Percentiles rank a stretch among this genome's conserved stretches.
phyloP scores from a whole-genome alignment of 192 early-diverging fungal genomes.

The Rhizoclosmatium globosum region DNA sequence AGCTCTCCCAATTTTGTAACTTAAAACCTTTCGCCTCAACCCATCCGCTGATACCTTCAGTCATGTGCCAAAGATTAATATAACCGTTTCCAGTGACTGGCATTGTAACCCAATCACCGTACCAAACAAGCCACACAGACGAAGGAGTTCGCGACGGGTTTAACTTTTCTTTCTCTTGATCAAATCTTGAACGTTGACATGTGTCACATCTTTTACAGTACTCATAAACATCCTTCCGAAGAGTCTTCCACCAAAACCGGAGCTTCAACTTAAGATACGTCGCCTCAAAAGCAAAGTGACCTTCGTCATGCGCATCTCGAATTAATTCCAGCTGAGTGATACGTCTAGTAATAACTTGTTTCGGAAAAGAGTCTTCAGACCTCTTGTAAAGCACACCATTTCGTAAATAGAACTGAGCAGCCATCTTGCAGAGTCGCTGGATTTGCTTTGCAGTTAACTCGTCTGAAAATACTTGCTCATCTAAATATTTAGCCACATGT shows the following conservation, averaged over 20 bases:
- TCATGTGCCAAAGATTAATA: background rate
- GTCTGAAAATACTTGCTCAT: background rate
- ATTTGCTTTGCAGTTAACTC: background rate
- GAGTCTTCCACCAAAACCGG: background rate
- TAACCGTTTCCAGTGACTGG: background rate
- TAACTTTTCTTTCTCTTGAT: background rate
- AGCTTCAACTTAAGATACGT: background rate
- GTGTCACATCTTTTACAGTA: background rate
- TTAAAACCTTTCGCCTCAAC: background rate
- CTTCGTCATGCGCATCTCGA: background rate
- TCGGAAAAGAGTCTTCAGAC: background rate
- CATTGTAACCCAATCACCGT: conserved; percentile 1
- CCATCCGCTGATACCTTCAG: background rate
- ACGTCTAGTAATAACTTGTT: background rate
- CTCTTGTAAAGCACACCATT: background rate
- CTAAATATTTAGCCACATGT: background rate
- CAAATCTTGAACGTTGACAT: background rate
- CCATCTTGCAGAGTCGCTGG: background rate
- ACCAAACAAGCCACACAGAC: background rate
- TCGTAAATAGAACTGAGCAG: background rate
- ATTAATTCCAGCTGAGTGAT: background rate
- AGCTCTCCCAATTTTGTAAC: too few species aligned
- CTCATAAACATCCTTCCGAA: background rate
- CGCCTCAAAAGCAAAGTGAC: background rate
- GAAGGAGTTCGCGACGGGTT: background rate